Evolutionary conservation across 2,329 filamentous ascomycete species (phyloP), one percentile per base, ranked within the genome.

Genomic region (Trichoderma breve): DNA sequence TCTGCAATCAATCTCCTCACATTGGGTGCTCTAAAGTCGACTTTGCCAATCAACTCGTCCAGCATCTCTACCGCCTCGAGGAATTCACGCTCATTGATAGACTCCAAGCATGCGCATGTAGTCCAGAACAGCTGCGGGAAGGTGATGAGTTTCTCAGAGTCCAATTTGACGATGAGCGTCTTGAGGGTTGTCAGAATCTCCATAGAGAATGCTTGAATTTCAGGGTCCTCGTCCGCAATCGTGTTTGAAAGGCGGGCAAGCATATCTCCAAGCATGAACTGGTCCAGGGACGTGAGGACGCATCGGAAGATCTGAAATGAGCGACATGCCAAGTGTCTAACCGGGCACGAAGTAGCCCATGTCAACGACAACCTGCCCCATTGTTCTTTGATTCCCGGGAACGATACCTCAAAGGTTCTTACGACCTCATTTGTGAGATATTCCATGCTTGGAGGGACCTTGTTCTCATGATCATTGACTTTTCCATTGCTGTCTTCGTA

Each of bases 61-160:
- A 99, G 87, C 93, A 99, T 98, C 67, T 93, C 91, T 14, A 98
- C 85, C 26, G 93, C 94, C 79, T 98, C 96, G 73, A 96, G 88
- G 74, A 97, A 99, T 78, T 99, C 96, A 26, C 92, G 89, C 81
- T 99, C 97, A 75, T 98, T 97, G 78, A 98, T 97, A 0, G 96
- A 98, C 78, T 98, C 95, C 24, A 99, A 84, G 79, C 96, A 99
- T 12, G 96, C 96, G 77, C 95, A 98, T 0, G 93, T 97, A 0
- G 95, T 97, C 97, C 97, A 99, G 82, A 99, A 98, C 1, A 99
- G 85, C 78, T 98, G 95, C 2, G 96, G 96, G 75, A 97, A 98
- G n/a, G 91, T 90, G 62, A 97, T 82, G 2, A 99, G 86, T 79
- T 95, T 92, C 47, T 92, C 88, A 0, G 92, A 87, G 24, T 95